Evolutionary conservation across 139 green algal species (phyloP), one percentile per base, ranked within the genome.

Genomic region (Chloropicon primus): DNA sequence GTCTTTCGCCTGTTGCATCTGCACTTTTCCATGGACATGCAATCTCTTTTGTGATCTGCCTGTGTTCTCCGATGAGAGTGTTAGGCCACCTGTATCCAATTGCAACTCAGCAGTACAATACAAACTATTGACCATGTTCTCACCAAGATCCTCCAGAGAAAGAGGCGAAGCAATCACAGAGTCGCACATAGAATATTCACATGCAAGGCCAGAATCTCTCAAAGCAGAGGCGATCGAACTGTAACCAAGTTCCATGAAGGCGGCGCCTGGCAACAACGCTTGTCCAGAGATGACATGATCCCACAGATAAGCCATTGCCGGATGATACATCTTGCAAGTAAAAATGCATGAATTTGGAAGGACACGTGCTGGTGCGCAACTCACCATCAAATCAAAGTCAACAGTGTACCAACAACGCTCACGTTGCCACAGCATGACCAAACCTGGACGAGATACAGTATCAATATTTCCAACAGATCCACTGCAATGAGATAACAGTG

Each of bases 231-330:
- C 41, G 41, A 62, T 17, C 17, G 41, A 62, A 17, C 41, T 62
- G 17, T 62, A 62, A n/a, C 41, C 41, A 62, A 62, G 41, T 62
- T 62, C 41, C 41, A 62, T 62, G 17, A 62, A 62, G 41, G 41
- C 41, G 17, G 79, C 74, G 1, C 79, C 79, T 17, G 79, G 79
- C 3, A 83, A n/a, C 21, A 83, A 28, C 0, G 29, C 24, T 27
- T 74, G 29, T 17, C 23, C 72, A 23, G 77, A 72, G 27, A 83
- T 77, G 3, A 26, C 54, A 62, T 62, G 41, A 62, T 62, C 41
- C 41, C 41, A 62, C 41, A 62, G 17, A 17, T 62, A 62, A 17
- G 41, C 41, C 5, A 62, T 62, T 62, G 41, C 41, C 17, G 41
- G 41, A 62, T 62, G 41, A 62, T 62, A 5, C 41, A 62, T 62